Evolutionary conservation across 2,329 filamentous ascomycete genomes (phyloP).

Genomic region (Hypoxylon sp.): DNA sequence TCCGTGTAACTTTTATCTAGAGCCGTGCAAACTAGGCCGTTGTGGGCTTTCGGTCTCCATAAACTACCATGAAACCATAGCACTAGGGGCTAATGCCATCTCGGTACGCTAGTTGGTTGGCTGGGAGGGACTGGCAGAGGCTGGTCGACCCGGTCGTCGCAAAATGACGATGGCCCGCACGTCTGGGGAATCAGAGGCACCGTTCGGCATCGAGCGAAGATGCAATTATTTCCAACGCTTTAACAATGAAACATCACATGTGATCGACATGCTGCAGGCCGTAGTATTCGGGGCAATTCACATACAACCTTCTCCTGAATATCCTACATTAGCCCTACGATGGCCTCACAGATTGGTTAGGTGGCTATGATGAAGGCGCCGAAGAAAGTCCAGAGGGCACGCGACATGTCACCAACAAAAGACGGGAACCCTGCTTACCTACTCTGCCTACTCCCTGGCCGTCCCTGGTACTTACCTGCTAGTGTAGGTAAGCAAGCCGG

Average conservation of each 20-base stretch:
- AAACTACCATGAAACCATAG: constrained; percentile 5
- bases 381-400: constrained; percentile 41
- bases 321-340: constrained; percentile 7
- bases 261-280: constrained; percentile 28
- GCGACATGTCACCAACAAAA: constrained; percentile 29
- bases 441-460: constrained; percentile 1
- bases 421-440: constrained; percentile 18
- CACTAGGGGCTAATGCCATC: constrained; percentile 24
- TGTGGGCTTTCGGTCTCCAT: constrained; percentile 31
- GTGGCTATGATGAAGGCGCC: constrained; percentile 33
- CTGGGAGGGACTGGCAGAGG: neutral
- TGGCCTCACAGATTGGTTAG: constrained; percentile 31
- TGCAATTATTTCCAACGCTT: constrained; percentile 6
- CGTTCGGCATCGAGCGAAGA: constrained; percentile 21
- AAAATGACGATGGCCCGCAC: constrained; percentile 42
- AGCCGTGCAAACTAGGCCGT: constrained; percentile 18
- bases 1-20: constrained; percentile 27
- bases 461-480: neutral
- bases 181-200: constrained; percentile 40
- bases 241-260: constrained; percentile 44
- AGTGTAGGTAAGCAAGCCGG: constrained; percentile 13
- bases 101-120: constrained; percentile 37
- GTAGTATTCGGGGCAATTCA: constrained; percentile 34
- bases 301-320: constrained; percentile 37
- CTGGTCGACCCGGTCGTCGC: constrained; percentile 18